These are phyloP conservation scores for Sechiopsis laciniata DNA, from an alignment of 306 rosid species.

Conservation along the genomic window DNA sequence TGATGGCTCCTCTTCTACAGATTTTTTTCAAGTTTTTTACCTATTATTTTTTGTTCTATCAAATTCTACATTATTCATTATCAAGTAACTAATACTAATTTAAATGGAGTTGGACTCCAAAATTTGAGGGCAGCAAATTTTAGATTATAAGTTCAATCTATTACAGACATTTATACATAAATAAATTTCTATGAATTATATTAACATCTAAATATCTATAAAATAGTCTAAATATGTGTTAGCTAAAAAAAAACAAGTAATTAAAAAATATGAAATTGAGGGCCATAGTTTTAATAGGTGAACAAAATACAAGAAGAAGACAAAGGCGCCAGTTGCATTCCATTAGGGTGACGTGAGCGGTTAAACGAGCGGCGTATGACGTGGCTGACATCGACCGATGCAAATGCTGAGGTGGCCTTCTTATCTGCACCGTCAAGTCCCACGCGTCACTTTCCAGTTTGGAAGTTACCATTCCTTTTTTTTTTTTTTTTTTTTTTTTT, in stretches of 20 bases:
- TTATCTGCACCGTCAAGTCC: background rate
- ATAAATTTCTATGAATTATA: too few species aligned
- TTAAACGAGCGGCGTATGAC: slow-evolving; percentile 1
- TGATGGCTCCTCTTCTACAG: background rate
- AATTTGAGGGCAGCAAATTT: too few species aligned
- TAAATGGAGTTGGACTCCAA: too few species aligned
- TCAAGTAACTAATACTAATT: background rate
- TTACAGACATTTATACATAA: too few species aligned
- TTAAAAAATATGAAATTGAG: background rate
- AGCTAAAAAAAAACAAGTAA: too few species aligned
- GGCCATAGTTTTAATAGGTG: background rate
- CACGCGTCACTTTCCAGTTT: background rate
- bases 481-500: too few species aligned
- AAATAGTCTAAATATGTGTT: too few species aligned
- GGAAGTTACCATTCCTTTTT: background rate
- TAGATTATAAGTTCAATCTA: too few species aligned
- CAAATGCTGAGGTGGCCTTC: slow-evolving; percentile 6
- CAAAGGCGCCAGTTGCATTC: slow-evolving; percentile 8
- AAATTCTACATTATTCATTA: background rate
- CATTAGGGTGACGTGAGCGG: background rate
- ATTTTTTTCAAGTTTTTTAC: too few species aligned
- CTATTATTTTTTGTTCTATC: background rate
- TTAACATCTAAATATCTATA: too few species aligned
- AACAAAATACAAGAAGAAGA: background rate
- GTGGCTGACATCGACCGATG: slow-evolving; percentile 3